Evolutionary conservation across 768 basidiomycete species (phyloP).

Genomic region (Lactarius trivialis): DNA sequence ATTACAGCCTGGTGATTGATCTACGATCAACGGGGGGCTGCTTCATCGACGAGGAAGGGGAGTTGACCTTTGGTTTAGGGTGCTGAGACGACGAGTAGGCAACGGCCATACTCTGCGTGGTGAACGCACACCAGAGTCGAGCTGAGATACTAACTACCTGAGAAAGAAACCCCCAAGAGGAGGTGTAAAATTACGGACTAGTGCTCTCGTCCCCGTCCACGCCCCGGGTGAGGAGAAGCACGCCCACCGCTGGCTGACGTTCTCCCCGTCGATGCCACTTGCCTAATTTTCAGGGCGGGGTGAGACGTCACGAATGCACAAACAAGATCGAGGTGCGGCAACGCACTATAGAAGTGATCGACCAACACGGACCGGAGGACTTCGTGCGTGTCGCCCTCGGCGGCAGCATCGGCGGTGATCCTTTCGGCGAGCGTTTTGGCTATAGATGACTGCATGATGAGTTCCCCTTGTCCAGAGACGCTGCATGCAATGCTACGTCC

Average conservation of each 20-base stretch:
- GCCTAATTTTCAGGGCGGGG: slow-evolving; percentile 26
- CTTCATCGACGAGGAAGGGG: background rate
- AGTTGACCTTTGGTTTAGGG: slow-evolving; percentile 51
- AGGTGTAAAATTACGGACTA: slow-evolving; percentile 1
- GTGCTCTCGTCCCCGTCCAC: slow-evolving; percentile 25
- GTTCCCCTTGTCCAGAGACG: slow-evolving; percentile 65
- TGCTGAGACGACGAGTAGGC: slow-evolving; percentile 54
- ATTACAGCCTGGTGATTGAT: slow-evolving; percentile 32
- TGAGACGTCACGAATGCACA: background rate
- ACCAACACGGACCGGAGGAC: slow-evolving; percentile 41
- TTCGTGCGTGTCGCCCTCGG: slow-evolving; percentile 49
- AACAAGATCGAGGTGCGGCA: background rate
- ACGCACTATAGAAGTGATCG: slow-evolving; percentile 47
- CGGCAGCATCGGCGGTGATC: slow-evolving; percentile 28
- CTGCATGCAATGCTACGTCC: slow-evolving; percentile 54
- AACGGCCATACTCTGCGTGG: slow-evolving; percentile 75
- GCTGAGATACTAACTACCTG: slow-evolving; percentile 32
- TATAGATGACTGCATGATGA: slow-evolving; percentile 52
- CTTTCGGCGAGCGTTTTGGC: slow-evolving; percentile 49
- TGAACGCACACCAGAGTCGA: slow-evolving; percentile 79
- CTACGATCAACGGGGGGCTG: background rate
- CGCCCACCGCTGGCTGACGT: slow-evolving; percentile 48
- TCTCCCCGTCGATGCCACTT: slow-evolving; percentile 36
- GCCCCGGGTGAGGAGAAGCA: slow-evolving; percentile 54
- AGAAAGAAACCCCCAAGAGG: background rate